These are phyloP conservation scores for Nicotiana tomentosiformis DNA, from an alignment of 257 asterid genomes.

Conservation along the genomic window DNA sequence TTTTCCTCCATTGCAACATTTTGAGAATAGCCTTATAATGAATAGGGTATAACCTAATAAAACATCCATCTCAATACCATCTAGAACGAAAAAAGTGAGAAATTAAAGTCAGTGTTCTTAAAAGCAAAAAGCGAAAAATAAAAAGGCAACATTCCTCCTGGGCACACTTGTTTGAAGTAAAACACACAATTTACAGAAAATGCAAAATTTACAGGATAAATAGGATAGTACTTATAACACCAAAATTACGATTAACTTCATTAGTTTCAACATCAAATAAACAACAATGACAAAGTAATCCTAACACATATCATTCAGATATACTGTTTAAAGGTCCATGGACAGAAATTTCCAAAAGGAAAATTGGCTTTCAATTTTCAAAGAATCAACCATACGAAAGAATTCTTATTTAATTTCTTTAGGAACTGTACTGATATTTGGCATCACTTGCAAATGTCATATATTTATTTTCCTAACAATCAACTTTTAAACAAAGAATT, in stretches of 20 bases:
- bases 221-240: not conserved
- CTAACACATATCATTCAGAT: not conserved
- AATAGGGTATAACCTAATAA: not conserved
- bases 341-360: too few relatives aligned
- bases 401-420: not conserved
- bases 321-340: not conserved
- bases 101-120: not conserved
- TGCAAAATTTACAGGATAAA: not conserved
- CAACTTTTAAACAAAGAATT: not conserved
- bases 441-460: not conserved
- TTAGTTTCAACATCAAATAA: not conserved
- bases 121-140: too few relatives aligned
- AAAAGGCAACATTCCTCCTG: too few relatives aligned
- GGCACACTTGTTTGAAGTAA: not conserved
- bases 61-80: not conserved
- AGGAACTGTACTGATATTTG: not conserved
- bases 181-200: not conserved
- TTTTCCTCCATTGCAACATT: too few relatives aligned
- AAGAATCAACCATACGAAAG: not conserved
- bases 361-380: too few relatives aligned
- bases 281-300: not conserved
- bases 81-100: not conserved
- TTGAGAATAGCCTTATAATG: not conserved
- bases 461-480: not conserved
- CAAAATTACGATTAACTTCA: too few relatives aligned